These are phyloP conservation scores for Aspergillus brunneoviolaceus DNA, from an alignment of 2,329 filamentous ascomycete genomes.

Conservation along the genomic window DNA sequence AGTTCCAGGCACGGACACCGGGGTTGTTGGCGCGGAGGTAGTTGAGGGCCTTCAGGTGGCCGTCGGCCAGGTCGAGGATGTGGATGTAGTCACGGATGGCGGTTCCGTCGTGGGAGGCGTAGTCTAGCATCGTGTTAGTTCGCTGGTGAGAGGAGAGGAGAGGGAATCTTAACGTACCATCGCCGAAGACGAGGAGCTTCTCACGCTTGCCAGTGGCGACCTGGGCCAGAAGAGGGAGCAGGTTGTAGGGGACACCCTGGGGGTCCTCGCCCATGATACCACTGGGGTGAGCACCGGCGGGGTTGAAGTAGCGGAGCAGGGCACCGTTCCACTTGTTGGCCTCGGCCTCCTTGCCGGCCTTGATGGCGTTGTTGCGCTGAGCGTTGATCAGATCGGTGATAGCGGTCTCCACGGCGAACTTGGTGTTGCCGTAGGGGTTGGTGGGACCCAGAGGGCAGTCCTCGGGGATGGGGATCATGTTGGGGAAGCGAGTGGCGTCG, in stretches of 20 bases:
- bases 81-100: constrained; percentile 74
- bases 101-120: constrained; percentile 56
- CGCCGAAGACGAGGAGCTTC: constrained; percentile 91
- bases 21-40: constrained; percentile 59
- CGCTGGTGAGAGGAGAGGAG: no score
- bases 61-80: constrained; percentile 52
- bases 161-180: constrained; percentile 60
- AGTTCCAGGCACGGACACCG: constrained; percentile 92
- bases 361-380: constrained; percentile 77
- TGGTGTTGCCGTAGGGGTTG: constrained; percentile 97
- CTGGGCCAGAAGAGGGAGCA: constrained; percentile 89
- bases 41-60: constrained; percentile 68
- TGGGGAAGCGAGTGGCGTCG: constrained; percentile 89
- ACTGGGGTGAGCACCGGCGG: constrained; percentile 87
- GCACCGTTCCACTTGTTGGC: constrained; percentile 88
- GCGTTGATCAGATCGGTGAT: constrained; percentile 89
- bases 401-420: constrained; percentile 85
- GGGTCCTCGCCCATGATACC: constrained; percentile 99
- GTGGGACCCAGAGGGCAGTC: constrained; percentile 93
- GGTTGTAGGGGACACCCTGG: constrained; percentile 91
- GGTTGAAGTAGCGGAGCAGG: constrained; percentile 96
- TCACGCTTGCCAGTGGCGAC: constrained; percentile 93
- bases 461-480: constrained; percentile 99
- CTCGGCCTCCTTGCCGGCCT: constrained; percentile 68
- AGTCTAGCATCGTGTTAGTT: constrained; percentile 60